A percentile compares a stretch with the other conserved stretches of the same genome.
These are phyloP conservation scores for Pseudofabraea citricarpa DNA, from an alignment of 2,329 filamentous ascomycete species.

Conservation along the genomic window DNA sequence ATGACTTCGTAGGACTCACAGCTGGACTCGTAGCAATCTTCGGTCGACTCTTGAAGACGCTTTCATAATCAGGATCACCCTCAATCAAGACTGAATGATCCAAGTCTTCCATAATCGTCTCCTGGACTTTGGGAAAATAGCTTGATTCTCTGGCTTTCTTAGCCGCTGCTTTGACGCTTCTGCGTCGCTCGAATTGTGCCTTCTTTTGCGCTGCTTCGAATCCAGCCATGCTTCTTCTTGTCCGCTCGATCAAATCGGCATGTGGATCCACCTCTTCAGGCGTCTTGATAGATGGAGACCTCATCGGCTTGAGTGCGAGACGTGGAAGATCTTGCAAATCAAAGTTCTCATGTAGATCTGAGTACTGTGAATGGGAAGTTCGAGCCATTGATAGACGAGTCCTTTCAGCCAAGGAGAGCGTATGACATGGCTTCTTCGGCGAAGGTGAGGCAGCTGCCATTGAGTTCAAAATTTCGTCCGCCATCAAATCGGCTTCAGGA, in stretches of 20 bases:
- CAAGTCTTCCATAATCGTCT: conserved; percentile 31
- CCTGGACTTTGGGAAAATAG: conserved; percentile 42
- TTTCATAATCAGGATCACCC: conserved; percentile 63
- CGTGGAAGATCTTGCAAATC: conserved; percentile 24
- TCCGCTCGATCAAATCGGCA: conserved; percentile 45
- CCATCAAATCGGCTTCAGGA: conserved; percentile 36
- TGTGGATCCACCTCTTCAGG: conserved; percentile 14
- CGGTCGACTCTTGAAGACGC: conserved; percentile 80
- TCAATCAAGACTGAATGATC: conserved; percentile 46
- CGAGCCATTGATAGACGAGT: conserved; percentile 77
- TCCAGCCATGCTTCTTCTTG: conserved; percentile 56
- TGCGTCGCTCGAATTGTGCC: conserved; percentile 51
- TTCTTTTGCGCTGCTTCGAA: conserved; percentile 57
- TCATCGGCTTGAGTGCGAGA: conserved; percentile 14
- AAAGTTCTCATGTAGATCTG: conserved; percentile 24
- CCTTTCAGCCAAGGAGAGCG: conserved; percentile 67
- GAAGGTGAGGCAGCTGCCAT: conserved; percentile 53
- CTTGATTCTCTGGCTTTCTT: conserved; percentile 38
- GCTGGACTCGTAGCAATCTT: conserved; percentile 71
- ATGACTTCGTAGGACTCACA: conserved; percentile 18
- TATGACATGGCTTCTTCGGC: conserved; percentile 50
- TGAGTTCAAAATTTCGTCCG: conserved; percentile 51
- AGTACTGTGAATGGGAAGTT: conserved; percentile 36
- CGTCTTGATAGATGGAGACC: conserved; percentile 9
- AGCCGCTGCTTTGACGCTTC: conserved; percentile 40